Evolutionary conservation across 139 green algal species (phyloP), one percentile per base, ranked within the genome.

Genomic region (Chlorella sp.): DNA sequence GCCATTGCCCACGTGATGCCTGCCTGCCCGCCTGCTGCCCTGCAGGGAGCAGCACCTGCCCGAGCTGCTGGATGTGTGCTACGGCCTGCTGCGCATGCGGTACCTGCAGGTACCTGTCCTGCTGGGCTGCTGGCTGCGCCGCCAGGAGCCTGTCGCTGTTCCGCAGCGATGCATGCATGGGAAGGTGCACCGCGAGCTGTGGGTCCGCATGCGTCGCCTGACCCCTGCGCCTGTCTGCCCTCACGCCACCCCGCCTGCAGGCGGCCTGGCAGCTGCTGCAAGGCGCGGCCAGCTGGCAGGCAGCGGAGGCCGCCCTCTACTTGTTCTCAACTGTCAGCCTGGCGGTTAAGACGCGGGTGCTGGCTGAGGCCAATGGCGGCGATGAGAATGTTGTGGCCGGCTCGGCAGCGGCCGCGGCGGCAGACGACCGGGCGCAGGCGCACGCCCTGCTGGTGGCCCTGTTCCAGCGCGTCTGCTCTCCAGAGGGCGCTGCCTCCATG

Each of bases 231-330:
- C n/a, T n/a, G n/a, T 60, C 51, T 60, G 51, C 51, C 51, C 14
- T 3, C 16, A 11, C 11, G 46, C 46, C 51, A 26, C 51, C 51
- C 51, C 9, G 22, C 13, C 51, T 60, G 51, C 51, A 60, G 51
- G 51, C 51, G 14, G 60, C 90, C 22, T 81, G 73, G 62, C 73
- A 85, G 40, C 72, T 48, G 32, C 84, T 92, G 56, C 43, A 81
- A 54, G 46, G 56, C 41, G 86, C 85, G 4, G 44, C 22, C 62
- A 84, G 72, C 19, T 96, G 93, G 93, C 90, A 91, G 83, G 26
- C 84, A 0, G 86, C 85, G 2, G 93, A 96, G 77, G 92, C 84
- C 3, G 88, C 89, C 38, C 64, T 96, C 46, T 95, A 92, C 85
- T 80, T 84, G 7, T 43, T 96, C 40, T 64, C 24, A 2, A 78